Evolutionary conservation across 2,329 filamentous ascomycete species (phyloP).

Genomic region (Claviceps citrina): DNA sequence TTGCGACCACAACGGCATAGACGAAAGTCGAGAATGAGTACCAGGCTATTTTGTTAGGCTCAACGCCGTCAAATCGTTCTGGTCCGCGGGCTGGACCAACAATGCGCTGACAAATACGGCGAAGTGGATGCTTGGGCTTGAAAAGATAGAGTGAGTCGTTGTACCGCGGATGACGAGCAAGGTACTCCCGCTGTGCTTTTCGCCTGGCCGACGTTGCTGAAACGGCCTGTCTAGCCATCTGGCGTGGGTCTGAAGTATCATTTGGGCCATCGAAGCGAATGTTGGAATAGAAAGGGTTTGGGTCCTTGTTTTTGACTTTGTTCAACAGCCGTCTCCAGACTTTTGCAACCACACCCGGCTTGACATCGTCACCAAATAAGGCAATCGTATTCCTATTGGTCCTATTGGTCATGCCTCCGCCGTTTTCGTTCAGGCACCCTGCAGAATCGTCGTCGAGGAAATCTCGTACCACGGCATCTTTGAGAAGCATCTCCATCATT

Average conservation of each 20-base stretch:
- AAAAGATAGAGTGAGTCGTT: slow-evolving; percentile 89
- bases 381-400: slow-evolving; percentile 20
- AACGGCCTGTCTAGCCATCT: slow-evolving; percentile 83
- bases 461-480: slow-evolving; percentile 86
- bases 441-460: slow-evolving; percentile 66
- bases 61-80: slow-evolving; percentile 76
- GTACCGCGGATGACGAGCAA: slow-evolving; percentile 74
- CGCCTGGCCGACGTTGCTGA: slow-evolving; percentile 69
- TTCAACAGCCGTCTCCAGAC: slow-evolving; percentile 45
- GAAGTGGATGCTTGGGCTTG: slow-evolving; percentile 58
- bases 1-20: slow-evolving; percentile 84
- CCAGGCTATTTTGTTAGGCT: slow-evolving; percentile 81
- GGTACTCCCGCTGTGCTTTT: slow-evolving; percentile 77
- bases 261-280: slow-evolving; percentile 53
- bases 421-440: slow-evolving; percentile 15
- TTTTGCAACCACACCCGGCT: slow-evolving; percentile 43
- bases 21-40: slow-evolving; percentile 87
- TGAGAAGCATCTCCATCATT: slow-evolving; percentile 89
- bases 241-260: slow-evolving; percentile 66
- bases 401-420: slow-evolving; percentile 11
- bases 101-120: slow-evolving; percentile 70
- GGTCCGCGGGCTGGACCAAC: slow-evolving; percentile 81
- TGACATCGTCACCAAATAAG: slow-evolving; percentile 27
- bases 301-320: slow-evolving; percentile 50
- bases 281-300: slow-evolving; percentile 88